Percentiles rank a stretch among this genome's conserved stretches.
Evolutionary conservation across 179 eudicot species (phyloP).

Genomic region (Spinacia oleracea): DNA sequence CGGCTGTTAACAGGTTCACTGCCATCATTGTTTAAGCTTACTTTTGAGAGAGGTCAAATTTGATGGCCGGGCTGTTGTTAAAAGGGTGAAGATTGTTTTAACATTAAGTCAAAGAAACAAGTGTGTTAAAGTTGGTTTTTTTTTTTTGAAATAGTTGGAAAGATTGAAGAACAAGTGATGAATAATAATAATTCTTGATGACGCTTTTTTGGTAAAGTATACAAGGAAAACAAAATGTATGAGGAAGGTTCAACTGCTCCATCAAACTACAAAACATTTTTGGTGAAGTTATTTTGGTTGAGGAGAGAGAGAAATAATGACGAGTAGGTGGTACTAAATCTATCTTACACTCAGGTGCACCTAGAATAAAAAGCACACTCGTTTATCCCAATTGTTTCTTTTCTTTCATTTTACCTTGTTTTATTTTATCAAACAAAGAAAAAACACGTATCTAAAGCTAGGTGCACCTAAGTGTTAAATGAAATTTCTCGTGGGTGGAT

Average conservation of each 20-base stretch:
- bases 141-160: constrained; percentile 18
- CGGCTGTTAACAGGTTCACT: constrained; percentile 11
- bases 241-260: constrained; percentile 38
- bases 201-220: constrained; percentile 17
- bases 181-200: not conserved
- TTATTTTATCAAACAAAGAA: too few relatives aligned
- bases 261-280: constrained; percentile 20
- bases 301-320: constrained; percentile 1
- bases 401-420: too few relatives aligned
- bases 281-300: constrained; percentile 19
- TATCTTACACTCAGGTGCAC: too few relatives aligned
- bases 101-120: constrained; percentile 22
- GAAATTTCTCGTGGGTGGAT: too few relatives aligned
- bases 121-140: constrained; percentile 4
- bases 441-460: too few relatives aligned
- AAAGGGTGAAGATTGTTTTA: not conserved
- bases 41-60: not conserved
- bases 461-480: too few relatives aligned
- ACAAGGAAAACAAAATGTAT: not conserved
- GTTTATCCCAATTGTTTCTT: too few relatives aligned
- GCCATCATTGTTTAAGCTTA: constrained; percentile 19
- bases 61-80: not conserved
- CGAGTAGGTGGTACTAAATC: too few relatives aligned
- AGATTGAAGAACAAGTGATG: constrained; percentile 12
- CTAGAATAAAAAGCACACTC: too few relatives aligned